Conservation (phyloP, 306 rosid genomes). For the Castanea sativa region DNA sequence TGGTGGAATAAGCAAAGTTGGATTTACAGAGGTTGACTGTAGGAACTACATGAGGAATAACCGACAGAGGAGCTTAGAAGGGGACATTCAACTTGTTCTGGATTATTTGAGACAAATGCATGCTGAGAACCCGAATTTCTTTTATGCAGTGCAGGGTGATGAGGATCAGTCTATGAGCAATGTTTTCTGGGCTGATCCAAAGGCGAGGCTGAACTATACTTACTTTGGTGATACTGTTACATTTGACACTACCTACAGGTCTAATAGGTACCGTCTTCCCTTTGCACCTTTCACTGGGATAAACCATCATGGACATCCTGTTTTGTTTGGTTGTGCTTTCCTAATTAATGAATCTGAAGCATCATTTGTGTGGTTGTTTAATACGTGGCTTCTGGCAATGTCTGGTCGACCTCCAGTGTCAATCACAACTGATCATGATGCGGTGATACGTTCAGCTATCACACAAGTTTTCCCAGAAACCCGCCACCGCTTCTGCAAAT, state of each 20-base stretch:
- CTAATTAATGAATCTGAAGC: constrained; percentile 87
- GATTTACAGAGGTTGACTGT: constrained; percentile 98
- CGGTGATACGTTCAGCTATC: constrained; percentile 74
- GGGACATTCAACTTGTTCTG: constrained; percentile 81
- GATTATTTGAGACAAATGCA: constrained; percentile 91
- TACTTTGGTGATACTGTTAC: constrained; percentile 96
- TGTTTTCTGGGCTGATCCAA: constrained; percentile 95
- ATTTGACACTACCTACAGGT: constrained; percentile 95
- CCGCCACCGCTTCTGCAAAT: constrained; percentile 96
- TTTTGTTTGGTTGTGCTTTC: constrained; percentile 95
- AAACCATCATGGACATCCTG: constrained; percentile 97
- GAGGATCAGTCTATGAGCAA: constrained; percentile 71
- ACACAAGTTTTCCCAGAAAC: constrained; percentile 79
- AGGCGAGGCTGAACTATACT: constrained; percentile 75
- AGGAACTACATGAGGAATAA: constrained; percentile 98
- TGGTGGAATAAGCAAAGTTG: constrained; percentile 96
- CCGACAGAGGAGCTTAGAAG: constrained; percentile 85
- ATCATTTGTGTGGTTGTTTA: constrained; percentile 88
- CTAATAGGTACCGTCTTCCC: constrained; percentile 94
- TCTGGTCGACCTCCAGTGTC: constrained; percentile 83
- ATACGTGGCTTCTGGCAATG: constrained; percentile 95
- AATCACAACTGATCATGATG: constrained; percentile 90
- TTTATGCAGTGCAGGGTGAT: constrained; percentile 86
- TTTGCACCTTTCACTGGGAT: constrained; percentile 97
- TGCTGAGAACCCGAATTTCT: constrained; percentile 72